Conservation (phyloP, 2,329 filamentous ascomycete species). For the Tothia fuscella region DNA sequence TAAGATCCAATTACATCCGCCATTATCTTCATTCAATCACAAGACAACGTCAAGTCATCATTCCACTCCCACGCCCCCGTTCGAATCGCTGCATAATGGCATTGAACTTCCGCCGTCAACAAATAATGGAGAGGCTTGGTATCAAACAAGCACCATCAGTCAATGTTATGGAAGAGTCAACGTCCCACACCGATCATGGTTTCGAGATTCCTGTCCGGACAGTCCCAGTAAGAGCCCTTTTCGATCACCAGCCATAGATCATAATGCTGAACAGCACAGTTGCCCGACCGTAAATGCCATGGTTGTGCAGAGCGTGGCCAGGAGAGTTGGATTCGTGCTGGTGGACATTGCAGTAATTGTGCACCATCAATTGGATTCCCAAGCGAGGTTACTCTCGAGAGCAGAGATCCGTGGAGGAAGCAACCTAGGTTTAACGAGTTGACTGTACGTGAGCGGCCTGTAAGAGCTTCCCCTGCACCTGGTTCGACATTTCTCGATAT, state of each 20-base stretch:
- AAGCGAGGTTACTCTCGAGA: too few species aligned
- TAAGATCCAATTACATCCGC: too few species aligned
- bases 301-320: not conserved
- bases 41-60: too few species aligned
- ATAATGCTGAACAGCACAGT: not conserved
- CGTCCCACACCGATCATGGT: not conserved
- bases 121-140: slow-evolving; percentile 1
- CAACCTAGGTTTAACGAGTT: too few species aligned
- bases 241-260: not conserved
- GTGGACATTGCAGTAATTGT: not conserved
- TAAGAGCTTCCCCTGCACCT: too few species aligned
- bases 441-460: too few species aligned
- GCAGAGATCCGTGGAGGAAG: too few species aligned
- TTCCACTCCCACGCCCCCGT: too few species aligned
- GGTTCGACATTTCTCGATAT: too few species aligned
- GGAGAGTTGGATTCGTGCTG: not conserved
- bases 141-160: slow-evolving; percentile 4
- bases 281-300: not conserved
- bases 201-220: not conserved
- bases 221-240: not conserved
- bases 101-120: slow-evolving; percentile 4
- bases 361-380: too few species aligned
- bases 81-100: slow-evolving; percentile 2
- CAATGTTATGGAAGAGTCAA: not conserved
- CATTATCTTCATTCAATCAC: too few species aligned